Evolutionary conservation across 164 flowering plant species (phyloP), one percentile per base, ranked within the genome.

Genomic region (Tetrastigma voinierianum): DNA sequence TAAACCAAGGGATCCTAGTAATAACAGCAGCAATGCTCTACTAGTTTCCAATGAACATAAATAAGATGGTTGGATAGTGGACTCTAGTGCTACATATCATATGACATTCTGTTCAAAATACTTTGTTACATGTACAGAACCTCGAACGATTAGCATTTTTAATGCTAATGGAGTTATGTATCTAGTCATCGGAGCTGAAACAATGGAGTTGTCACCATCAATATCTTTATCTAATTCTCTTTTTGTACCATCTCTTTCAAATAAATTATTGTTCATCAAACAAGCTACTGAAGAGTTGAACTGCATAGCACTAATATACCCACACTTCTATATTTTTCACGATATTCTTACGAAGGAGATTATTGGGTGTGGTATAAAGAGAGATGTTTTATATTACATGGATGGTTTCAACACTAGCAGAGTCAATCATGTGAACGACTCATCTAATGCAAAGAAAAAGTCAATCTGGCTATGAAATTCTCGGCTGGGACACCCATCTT

Each of bases 131-230:
- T n/a, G n/a, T 1, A 57, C 60, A 19, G 7, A 11, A 57, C 40
- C 60, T 7, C 8, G 44, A 19, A 10, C 15, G 13, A 57, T 13
- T 7, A 17, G 21, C 16, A 21, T 57, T 11, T 10, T 16, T 14
- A 57, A 57, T 57, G 60, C 60, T 11, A 57, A 57, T 16, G 60
- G 60, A 10, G 60, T 57, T 11, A 19, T 10, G 13, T 57, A 57
- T 57, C 60, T 16, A 19, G 44, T 57, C 12, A 57, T 16, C 11
- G 4, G 60, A 14, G 44, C 4, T 19, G 60, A 16, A 19, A 57
- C 32, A n/a, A 16, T 57, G 40, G 21, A 17, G 1, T 40, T 19
- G 10, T 57, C 60, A 19, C 15, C 60, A 10, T 20, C 60, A n/a
- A 19, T 57, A 19, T 19, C 44, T 21, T 57, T 57, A 21, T 57